Base-by-base conservation (phyloP, 805 yeast genomes). In the Myxozyma udenii region DNA sequence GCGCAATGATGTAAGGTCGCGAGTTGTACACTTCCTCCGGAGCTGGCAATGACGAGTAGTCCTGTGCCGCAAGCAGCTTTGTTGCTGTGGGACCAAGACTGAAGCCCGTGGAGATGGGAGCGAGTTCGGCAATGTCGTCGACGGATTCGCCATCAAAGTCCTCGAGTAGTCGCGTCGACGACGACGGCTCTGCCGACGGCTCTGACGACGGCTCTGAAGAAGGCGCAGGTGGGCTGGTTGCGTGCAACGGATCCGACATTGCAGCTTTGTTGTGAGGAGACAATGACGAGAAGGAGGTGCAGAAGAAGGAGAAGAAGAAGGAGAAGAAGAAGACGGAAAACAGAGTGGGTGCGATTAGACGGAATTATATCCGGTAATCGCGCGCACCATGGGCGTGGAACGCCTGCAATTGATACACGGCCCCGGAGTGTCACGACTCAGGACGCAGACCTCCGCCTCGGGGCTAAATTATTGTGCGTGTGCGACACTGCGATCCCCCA, bases 21-120 rank as follows among this genome's bases (percentile, higher is more conserved):
- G 46, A 41, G 25, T 47, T 47, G 51, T 47, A 47, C 18, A 47
- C 51, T 19, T 47, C 51, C 18, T 28, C 32, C 6, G 51, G 51
- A 14, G 51, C 51, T 16, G 51, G 46, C 12, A 40, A 44, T 21
- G 30, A 38, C 12, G 51, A 41, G 45, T 41, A 16, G 21, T 47
- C 51, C 12, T 41, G 41, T 21, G 51, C 36, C 2, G 50, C 33
- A 9, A 28, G 14, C 9, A 28, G 9, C 12, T 14, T 28, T 14
- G 14, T 9, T 28, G 33, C 14, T 28, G 33, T 9, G 9, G 33
- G 14, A 28, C 9, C 14, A 28, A 28, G n/a, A n/a, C n/a, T n/a
- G n/a, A n/a, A n/a, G n/a, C n/a, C 33, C 14, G 33, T 9, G 9
- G 33, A 9, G 14, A 28, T 28, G 9, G 33, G 33, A 9, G 14